Conservation (phyloP, 495 filamentous ascomycete genomes). For the Lepraria neglecta region DNA sequence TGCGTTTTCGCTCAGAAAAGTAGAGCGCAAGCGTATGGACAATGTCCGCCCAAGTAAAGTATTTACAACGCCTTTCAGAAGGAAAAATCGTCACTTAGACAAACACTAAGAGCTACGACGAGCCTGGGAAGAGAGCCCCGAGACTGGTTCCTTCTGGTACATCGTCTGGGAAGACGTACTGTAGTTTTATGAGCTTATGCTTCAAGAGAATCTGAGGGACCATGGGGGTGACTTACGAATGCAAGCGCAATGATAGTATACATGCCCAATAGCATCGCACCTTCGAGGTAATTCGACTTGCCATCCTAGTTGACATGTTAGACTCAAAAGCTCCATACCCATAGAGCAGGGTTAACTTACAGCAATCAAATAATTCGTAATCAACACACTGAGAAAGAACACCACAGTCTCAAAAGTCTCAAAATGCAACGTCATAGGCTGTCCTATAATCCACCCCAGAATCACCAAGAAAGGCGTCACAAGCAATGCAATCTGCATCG, state of each 20-base stretch:
- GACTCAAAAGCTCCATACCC: neutral
- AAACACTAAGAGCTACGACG: neutral
- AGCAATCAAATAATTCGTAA: constrained; percentile 71
- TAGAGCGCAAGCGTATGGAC: too few species aligned
- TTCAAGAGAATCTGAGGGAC: neutral
- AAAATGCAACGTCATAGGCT: constrained; percentile 87
- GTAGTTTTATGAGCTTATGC: neutral
- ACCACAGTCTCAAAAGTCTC: constrained; percentile 90
- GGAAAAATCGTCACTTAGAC: neutral
- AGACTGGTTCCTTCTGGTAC: neutral
- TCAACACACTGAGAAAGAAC: constrained; percentile 81
- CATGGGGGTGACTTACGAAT: constrained; percentile 19
- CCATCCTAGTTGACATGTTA: constrained; percentile 65
- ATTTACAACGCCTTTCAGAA: too few species aligned
- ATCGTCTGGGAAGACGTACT: neutral
- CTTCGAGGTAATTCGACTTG: constrained; percentile 92
- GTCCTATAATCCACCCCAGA: constrained; percentile 79
- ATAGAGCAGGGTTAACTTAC: constrained; percentile 12
- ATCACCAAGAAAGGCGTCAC: constrained; percentile 89
- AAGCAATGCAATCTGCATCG: constrained; percentile 89
- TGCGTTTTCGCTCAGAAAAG: too few species aligned
- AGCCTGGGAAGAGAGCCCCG: neutral
- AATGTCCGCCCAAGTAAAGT: too few species aligned
- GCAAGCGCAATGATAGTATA: constrained; percentile 40
- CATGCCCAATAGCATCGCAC: constrained; percentile 77